Percentiles rank a stretch among this genome's conserved stretches.
Evolutionary conservation across 495 filamentous ascomycete genomes (phyloP).

Genomic region (Penicillium desertorum): DNA sequence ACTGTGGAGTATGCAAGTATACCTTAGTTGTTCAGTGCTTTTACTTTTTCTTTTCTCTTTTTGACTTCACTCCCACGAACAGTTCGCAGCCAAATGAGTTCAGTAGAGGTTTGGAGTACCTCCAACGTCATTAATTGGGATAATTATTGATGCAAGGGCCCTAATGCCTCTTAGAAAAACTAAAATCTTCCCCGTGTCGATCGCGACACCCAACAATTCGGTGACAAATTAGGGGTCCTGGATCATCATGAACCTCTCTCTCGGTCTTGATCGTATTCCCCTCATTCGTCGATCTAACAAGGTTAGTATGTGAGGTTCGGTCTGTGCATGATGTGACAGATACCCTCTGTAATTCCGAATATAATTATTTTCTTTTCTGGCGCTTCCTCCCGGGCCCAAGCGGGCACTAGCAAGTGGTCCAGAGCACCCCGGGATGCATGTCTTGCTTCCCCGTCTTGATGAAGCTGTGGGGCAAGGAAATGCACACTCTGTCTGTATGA

Average conservation of each 20-base stretch:
- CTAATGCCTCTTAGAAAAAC: slow-evolving; percentile 14
- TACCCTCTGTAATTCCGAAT: slow-evolving; percentile 20
- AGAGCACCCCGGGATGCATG: slow-evolving; percentile 20
- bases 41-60: neutral
- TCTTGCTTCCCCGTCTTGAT: slow-evolving; percentile 29
- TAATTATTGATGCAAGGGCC: slow-evolving; percentile 48
- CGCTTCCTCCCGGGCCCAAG: slow-evolving; percentile 13
- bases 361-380: slow-evolving; percentile 12
- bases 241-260: slow-evolving; percentile 24
- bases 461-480: slow-evolving; percentile 20
- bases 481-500: slow-evolving; percentile 35
- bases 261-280: slow-evolving; percentile 24
- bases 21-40: slow-evolving; percentile 5
- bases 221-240: slow-evolving; percentile 44
- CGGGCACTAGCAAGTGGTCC: slow-evolving; percentile 11
- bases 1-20: slow-evolving; percentile 21
- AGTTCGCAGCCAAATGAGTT: slow-evolving; percentile 21
- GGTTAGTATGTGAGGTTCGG: slow-evolving; percentile 14
- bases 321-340: slow-evolving; percentile 45
- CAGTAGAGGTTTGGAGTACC: slow-evolving; percentile 17
- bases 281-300: slow-evolving; percentile 38
- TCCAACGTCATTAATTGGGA: slow-evolving; percentile 17
- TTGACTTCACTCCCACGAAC: slow-evolving; percentile 12
- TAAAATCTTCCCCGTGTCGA: slow-evolving; percentile 37
- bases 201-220: slow-evolving; percentile 32